Conservation (phyloP, 2,329 filamentous ascomycete species). For the Thielaviopsis cerberus region DNA sequence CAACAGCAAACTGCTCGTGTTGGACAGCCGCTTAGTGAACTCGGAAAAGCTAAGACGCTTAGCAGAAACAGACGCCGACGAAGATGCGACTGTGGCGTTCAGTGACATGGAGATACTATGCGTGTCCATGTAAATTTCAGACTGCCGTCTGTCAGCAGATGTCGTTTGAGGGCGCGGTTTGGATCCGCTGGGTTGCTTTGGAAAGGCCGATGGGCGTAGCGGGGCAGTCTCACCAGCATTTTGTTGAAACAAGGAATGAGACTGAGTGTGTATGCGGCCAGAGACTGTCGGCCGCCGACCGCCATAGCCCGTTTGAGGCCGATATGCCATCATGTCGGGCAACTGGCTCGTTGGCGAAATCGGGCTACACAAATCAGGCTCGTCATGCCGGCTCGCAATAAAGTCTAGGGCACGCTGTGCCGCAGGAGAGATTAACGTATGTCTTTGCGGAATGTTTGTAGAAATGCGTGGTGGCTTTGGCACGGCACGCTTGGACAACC, state of each 20-base stretch:
- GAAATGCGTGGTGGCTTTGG: neutral
- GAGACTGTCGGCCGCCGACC: conserved; percentile 9
- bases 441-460: conserved; percentile 10
- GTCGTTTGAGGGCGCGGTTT: conserved; percentile 13
- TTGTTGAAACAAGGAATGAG: conserved; percentile 11
- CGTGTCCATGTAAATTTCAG: conserved; percentile 1
- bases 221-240: conserved; percentile 2
- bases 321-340: conserved; percentile 14
- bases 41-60: conserved; percentile 44
- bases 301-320: conserved; percentile 19
- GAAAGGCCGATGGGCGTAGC: conserved; percentile 10
- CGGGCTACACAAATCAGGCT: conserved; percentile 15
- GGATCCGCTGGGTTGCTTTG: neutral
- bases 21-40: conserved; percentile 40
- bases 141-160: conserved; percentile 19
- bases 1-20: conserved; percentile 40
- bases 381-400: conserved; percentile 24
- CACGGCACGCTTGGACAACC: too few relatives aligned
- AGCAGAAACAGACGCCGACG: conserved; percentile 19
- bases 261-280: conserved; percentile 11
- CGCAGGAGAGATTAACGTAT: conserved; percentile 24
- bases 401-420: conserved; percentile 33
- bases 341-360: conserved; percentile 9
- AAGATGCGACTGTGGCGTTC: neutral
- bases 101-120: neutral